Conservation (phyloP, 345 rosid species). For the Adansonia digitata region DNA sequence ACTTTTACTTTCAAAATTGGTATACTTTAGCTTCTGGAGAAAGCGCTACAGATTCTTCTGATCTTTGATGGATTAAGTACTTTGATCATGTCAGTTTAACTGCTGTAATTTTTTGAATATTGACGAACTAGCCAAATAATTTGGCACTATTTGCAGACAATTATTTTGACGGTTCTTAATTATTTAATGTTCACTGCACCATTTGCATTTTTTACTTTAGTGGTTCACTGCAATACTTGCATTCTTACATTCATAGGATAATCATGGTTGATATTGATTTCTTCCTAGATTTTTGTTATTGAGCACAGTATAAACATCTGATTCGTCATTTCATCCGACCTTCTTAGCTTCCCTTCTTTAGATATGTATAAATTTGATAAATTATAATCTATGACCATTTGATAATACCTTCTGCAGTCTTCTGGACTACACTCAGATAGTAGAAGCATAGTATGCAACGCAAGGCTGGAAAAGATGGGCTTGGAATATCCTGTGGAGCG, state of each 20-base stretch:
- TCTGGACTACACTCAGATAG: slow-evolving; percentile 19
- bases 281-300: neutral
- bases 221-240: neutral
- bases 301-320: neutral
- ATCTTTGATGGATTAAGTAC: neutral
- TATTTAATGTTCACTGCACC: neutral
- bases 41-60: neutral
- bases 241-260: neutral
- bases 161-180: neutral
- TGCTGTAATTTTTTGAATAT: neutral
- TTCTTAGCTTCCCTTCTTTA: neutral
- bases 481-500: slow-evolving; percentile 17
- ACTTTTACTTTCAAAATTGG: neutral
- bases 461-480: slow-evolving; percentile 16
- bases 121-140: neutral
- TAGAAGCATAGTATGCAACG: slow-evolving; percentile 16
- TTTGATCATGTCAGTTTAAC: neutral
- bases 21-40: neutral
- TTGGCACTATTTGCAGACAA: neutral
- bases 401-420: slow-evolving; percentile 31
- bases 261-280: neutral
- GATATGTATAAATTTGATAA: neutral
- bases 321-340: neutral
- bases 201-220: neutral
- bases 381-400: slow-evolving; percentile 19